Evolutionary conservation across 192 early-diverging fungal genomes (phyloP), one percentile per base, ranked within the genome.

Genomic region (Coemansia sp.): DNA sequence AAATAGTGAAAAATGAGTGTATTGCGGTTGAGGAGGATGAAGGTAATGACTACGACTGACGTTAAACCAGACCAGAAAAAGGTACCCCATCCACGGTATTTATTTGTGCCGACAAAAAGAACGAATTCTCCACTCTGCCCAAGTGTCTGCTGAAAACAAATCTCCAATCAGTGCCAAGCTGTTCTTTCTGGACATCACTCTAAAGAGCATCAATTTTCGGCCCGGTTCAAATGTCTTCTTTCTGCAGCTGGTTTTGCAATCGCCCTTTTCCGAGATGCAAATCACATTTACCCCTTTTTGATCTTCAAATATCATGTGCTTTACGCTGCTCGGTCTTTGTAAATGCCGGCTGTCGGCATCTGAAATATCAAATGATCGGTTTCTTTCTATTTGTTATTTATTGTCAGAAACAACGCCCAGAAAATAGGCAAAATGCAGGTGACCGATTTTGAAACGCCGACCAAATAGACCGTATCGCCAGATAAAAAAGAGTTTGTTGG

Each of bases 251-350:
- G 51, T 23, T 53, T 53, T 53, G 24, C 51, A 18, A 23, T 26
- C 23, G 19, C 23, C 4, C 24, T 20, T 53, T 24, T 53, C 22
- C 20, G 20, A 53, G 7, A 53, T 26, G 51, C 23, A 53, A 53
- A 53, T 53, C 51, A 14, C 24, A 12, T 53, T 51, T 51, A 51
- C 50, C 18, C 51, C 51, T 14, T 9, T 3, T 20, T 14, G 18
- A 20, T 53, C 51, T n/a, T 22, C 23, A 22, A 22, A 12, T 52
- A 53, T 24, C 51, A 53, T 53, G 51, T 53, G 51, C 51, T 20
- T 20, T 53, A 4, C 23, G 8, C 51, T 6, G 18, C 7, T 23
- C 1, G 49, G 4, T 19, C 51, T 53, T 53, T 53, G 23, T 27
- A 22, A 22, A 23, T 27, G 51, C 51, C 51, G 51, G 23, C 23